Base-by-base conservation (phyloP, 2,329 filamentous ascomycete species). In the Acrodontium crateriforme region DNA sequence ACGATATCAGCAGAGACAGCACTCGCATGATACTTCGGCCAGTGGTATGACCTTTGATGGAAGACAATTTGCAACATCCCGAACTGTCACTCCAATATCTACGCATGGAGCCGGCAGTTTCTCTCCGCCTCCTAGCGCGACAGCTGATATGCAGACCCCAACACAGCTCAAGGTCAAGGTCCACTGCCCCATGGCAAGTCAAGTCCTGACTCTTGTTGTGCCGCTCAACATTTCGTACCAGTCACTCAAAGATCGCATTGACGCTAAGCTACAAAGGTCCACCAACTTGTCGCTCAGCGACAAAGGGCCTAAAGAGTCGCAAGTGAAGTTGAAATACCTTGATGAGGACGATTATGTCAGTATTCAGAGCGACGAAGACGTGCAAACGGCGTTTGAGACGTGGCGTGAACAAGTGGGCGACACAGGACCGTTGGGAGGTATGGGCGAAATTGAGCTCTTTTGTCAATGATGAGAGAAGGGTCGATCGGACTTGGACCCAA, bases 91-190 rank as follows among this genome's bases (percentile, higher is more conserved):
- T 3, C 40, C 55, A 13, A 53, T 55, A 32, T 34, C 56, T 21
- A 41, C 50, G 34, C 35, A 38, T 40, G 30, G 46, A 49, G 34
- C 42, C 32, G 36, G 32, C 45, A 35, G 20, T 34, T 47, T 15
- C 46, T 31, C 37, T 35, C 40, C 41, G 46, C 18, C 50, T 45
- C 25, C 29, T 4, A 8, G 10, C n/a, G 20, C 13, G 20, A 22
- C 8, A 4, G 27, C 33, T 8, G 40, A 41, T 16, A 36, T 38
- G 16, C 31, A 41, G 11, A 29, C 41, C 10, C 41, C 53, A 48
- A 84, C 44, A n/a, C 89, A 95, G 49, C 68, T 98, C 28, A 95
- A 94, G 58, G 85, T 94, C 27, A 92, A 91, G 52, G 84, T 98
- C 32, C 87, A 87, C 48, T 91, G 82, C 49, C 57, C 59, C 3